phyloP scores from a whole-genome alignment of 2,329 filamentous ascomycete genomes.

The Nemania diffusa region DNA sequence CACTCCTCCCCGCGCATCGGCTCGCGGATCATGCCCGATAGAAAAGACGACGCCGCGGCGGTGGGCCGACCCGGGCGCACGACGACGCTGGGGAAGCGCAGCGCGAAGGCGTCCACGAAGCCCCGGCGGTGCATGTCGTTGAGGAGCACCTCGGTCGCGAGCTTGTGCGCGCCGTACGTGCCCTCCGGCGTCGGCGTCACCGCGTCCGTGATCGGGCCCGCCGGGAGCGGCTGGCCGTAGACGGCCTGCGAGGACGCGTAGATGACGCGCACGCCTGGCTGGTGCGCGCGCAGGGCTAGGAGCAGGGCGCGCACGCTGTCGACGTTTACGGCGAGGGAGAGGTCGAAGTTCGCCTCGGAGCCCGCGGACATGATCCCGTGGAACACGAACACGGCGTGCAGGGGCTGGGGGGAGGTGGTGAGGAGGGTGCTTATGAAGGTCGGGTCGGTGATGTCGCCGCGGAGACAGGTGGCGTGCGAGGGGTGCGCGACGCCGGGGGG shows the following conservation, averaged over 20 bases:
- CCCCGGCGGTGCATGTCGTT: conserved; percentile 71
- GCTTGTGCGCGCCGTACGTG: conserved; percentile 72
- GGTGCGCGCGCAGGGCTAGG: conserved; percentile 57
- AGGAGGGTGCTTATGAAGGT: conserved; percentile 55
- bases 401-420: conserved; percentile 55
- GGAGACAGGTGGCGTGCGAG: conserved; percentile 60
- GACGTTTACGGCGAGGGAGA: conserved; percentile 69
- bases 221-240: conserved; percentile 67
- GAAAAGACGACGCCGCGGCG: conserved; percentile 70
- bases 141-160: conserved; percentile 69
- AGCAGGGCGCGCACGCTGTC: conserved; percentile 67
- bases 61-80: conserved; percentile 70
- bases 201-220: conserved; percentile 60
- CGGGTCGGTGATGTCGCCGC: conserved; percentile 59
- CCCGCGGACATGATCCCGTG: conserved; percentile 76
- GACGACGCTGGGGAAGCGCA: conserved; percentile 70
- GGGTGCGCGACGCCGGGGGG: conserved; percentile 60
- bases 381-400: conserved; percentile 68
- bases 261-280: conserved; percentile 66
- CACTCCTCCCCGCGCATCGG: conserved; percentile 65
- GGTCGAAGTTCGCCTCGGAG: conserved; percentile 69
- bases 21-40: conserved; percentile 72
- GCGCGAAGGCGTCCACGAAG: conserved; percentile 66
- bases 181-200: conserved; percentile 68
- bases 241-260: conserved; percentile 72